A percentile compares a stretch with the other conserved stretches of the same genome.
These are phyloP conservation scores for Casuarina cunninghamiana DNA, from an alignment of 306 rosid genomes.

Conservation along the genomic window DNA sequence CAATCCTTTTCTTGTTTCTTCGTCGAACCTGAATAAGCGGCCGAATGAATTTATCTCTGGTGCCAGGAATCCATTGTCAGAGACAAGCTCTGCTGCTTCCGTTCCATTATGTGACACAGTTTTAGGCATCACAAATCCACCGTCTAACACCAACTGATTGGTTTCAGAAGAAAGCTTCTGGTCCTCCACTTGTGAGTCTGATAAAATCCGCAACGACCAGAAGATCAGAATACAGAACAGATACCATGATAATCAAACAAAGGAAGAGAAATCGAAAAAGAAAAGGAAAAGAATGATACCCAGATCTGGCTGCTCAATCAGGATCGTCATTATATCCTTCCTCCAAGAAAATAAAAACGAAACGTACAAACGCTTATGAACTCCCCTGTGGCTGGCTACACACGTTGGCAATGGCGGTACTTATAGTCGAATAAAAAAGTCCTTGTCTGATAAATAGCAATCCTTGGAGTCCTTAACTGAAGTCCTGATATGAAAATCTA, in stretches of 20 bases:
- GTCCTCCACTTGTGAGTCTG: slow-evolving; percentile 39
- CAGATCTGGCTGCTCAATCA: slow-evolving; percentile 42
- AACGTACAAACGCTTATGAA: background rate
- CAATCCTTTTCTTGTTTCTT: background rate
- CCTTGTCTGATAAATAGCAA: slow-evolving; percentile 45
- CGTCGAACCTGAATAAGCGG: slow-evolving; percentile 56
- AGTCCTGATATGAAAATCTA: slow-evolving; percentile 45
- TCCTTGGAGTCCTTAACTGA: slow-evolving; percentile 43
- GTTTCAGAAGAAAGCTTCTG: slow-evolving; percentile 31
- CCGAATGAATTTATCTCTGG: slow-evolving; percentile 79
- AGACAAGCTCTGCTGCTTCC: slow-evolving; percentile 6
- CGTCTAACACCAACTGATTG: slow-evolving; percentile 55
- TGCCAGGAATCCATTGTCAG: slow-evolving; percentile 36
- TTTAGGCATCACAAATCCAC: slow-evolving; percentile 52
- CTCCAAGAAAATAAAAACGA: background rate
- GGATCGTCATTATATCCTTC: slow-evolving; percentile 47
- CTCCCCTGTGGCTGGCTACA: slow-evolving; percentile 4
- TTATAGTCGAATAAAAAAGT: slow-evolving; percentile 32
- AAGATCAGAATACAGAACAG: background rate
- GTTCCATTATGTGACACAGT: slow-evolving; percentile 23
- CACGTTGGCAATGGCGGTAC: slow-evolving; percentile 16
- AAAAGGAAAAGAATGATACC: slow-evolving; percentile 32
- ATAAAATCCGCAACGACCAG: background rate
- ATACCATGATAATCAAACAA: background rate
- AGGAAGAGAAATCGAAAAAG: background rate